phyloP scores from a whole-genome alignment of 495 filamentous ascomycete species.

The Hypoxylon cercidicola region DNA sequence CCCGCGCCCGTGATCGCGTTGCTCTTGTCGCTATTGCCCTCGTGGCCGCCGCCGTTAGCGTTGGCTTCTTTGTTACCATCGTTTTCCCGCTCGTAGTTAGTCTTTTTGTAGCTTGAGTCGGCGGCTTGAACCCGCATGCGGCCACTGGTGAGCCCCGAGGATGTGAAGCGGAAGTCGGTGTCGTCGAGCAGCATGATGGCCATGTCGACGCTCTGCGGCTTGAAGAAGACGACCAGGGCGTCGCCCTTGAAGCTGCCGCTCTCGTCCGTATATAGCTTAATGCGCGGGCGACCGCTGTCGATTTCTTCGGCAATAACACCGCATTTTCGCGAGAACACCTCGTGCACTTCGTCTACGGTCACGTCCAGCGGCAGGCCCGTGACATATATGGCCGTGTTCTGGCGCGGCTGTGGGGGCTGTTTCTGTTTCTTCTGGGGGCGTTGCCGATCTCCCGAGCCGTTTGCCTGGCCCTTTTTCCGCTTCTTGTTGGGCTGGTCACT shows the following conservation, averaged over 20 bases:
- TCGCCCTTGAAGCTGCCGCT: conserved; percentile 91
- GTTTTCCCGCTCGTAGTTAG: conserved; percentile 51
- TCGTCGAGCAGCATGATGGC: conserved; percentile 95
- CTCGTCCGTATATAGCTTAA: conserved; percentile 92
- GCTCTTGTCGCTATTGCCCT: conserved; percentile 19
- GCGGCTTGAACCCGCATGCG: conserved; percentile 86
- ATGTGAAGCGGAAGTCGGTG: conserved; percentile 78
- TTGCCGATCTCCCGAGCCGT: conserved; percentile 45
- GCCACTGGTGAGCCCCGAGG: conserved; percentile 58
- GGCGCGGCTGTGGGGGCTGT: conserved; percentile 59
- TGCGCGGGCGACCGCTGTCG: conserved; percentile 82
- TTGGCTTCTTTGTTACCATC: conserved; percentile 37
- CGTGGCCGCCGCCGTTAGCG: conserved; percentile 51
- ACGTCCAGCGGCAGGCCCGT: conserved; percentile 84
- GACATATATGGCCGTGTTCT: conserved; percentile 92
- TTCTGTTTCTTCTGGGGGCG: conserved; percentile 46
- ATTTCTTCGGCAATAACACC: conserved; percentile 96
- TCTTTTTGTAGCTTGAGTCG: conserved; percentile 88
- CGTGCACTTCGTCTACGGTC: conserved; percentile 79
- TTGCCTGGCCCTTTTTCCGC: conserved; percentile 76
- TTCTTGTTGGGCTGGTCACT: conserved; percentile 63
- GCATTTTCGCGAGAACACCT: conserved; percentile 83
- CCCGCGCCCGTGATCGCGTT: conserved; percentile 40
- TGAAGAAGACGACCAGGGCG: conserved; percentile 92
- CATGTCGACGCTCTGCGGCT: conserved; percentile 86